Base-by-base conservation (phyloP, 2,329 filamentous ascomycete species). In the Hypoxylon sp. region DNA sequence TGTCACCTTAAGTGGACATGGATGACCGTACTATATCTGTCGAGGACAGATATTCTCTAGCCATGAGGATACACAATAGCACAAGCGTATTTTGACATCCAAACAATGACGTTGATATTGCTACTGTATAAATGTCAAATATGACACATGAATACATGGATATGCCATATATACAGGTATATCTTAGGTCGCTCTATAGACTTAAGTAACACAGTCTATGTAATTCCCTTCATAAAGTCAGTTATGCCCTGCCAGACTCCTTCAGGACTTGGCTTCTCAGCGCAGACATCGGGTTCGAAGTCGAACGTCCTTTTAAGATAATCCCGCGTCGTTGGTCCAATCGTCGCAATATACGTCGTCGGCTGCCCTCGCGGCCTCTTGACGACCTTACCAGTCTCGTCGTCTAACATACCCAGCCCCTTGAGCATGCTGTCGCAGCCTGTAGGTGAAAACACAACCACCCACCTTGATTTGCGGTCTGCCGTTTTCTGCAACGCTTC, bases 311-410 rank as follows among this genome's bases (percentile, higher is more conserved):
- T 81, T 14, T 81, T 76, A 45, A 99, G 80, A 78, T 93, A 89
- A 70, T 93, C 89, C 67, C 90, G 85, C 9, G 96, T 99, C 16
- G 96, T 99, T 11, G 96, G 95, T 0, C 96, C 96, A 78, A 99
- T 99, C 0, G 94, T 96, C 12, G 91, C 93, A 65, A 98, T 83
- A 67, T 86, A 88, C 0, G 89, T 90, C 52, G 77, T 83, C 8
- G 79, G 79, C 26, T 76, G 71, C 32, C 40, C 52, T 16, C 36
- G 30, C 18, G 52, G 11, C 22, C 55, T 54, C 16, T 73, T 73
- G 18, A 75, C 22, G 20, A 57, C 79, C 71, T 76, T 82, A 18
- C 80, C 80, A 0, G 81, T 84, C 16, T 75, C 74, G 4, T 77
- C 73, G 59, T 88, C 84, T 16, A 89, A 73, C 69, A 85, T 71